Evolutionary conservation across 768 basidiomycete species (phyloP), one percentile per base, ranked within the genome.

Genomic region (Antrodiella citrinella): DNA sequence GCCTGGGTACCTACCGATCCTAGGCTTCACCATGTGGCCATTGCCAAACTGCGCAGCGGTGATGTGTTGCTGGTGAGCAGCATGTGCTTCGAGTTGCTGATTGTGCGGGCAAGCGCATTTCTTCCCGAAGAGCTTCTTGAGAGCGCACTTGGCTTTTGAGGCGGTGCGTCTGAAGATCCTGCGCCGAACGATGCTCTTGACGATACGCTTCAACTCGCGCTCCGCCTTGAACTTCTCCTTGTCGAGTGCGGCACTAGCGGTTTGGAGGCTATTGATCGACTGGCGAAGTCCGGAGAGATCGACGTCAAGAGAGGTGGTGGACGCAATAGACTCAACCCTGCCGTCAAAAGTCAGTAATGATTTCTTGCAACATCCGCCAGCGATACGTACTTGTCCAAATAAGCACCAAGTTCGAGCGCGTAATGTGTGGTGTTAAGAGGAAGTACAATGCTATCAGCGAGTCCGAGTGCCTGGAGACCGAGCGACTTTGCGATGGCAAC

Each of bases 361-460:
- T 25, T 18, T 20, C 44, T 21, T 51, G 7, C 30, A 35, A 15
- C 15, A 7, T 35, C 7, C 7, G 7, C 19, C 41, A 4, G n/a
- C 4, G 49, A 22, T 24, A 50, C 58, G 9, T 51, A 82, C 82
- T 71, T 69, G 46, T 74, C 61, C 4, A 82, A 67, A 58, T 86
- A 84, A 18, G 55, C 59, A 45, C 65, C 69, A 21, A 86, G 69
- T 54, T 84, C 78, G 35, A 71, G 60, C 0, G 81, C 65, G 54
- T 85, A 84, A 60, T 83, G 78, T 0, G 82, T 84, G 7, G 82
- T 83, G 62, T 85, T 85, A 53, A 85, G 64, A 1, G 84, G 84
- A 19, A 85, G 67, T n/a, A 85, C 60, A 25, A 82, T 61, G 19
- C 73, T 65, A 51, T 78, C 74, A 3, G 77, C 67, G 4, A 84